These are phyloP conservation scores for Monotropa hypopitys DNA, from an alignment of 179 eudicot species.

Conservation along the genomic window DNA sequence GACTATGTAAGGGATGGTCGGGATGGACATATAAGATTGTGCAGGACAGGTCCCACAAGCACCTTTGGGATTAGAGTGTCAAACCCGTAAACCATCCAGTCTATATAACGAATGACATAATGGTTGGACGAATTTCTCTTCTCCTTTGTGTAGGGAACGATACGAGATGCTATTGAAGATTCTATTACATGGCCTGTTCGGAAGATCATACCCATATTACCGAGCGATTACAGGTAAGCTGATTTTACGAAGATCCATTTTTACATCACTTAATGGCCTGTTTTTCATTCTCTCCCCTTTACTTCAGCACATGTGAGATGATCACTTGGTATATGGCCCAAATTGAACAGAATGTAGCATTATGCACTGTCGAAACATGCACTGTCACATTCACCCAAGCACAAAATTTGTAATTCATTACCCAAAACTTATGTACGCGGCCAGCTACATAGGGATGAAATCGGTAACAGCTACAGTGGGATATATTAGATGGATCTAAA, in stretches of 20 bases:
- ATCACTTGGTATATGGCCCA: not conserved
- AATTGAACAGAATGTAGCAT: not conserved
- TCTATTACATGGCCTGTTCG: conserved; percentile 91
- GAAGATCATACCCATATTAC: conserved; percentile 53
- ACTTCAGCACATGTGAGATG: not conserved
- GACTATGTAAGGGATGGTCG: too few relatives aligned
- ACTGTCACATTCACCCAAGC: not conserved
- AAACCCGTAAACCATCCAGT: not conserved
- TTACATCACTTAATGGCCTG: not conserved
- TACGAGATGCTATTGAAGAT: conserved; percentile 84
- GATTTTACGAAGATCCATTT: not conserved
- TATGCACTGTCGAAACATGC: not conserved
- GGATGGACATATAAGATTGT: too few relatives aligned
- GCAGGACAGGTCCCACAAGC: too few relatives aligned
- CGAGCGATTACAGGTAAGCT: conserved; percentile 74
- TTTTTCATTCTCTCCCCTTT: not conserved
- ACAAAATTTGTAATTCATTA: not conserved
- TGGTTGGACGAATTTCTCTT: not conserved
- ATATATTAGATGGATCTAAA: not conserved
- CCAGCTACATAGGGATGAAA: too few relatives aligned
- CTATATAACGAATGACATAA: not conserved
- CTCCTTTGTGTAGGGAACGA: conserved; percentile 41
- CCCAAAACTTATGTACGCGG: not conserved
- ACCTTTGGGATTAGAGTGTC: too few relatives aligned
- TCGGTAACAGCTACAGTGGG: too few relatives aligned